Evolutionary conservation across 1,139 yeast genomes (phyloP).

Genomic region (Hansenula sp.): DNA sequence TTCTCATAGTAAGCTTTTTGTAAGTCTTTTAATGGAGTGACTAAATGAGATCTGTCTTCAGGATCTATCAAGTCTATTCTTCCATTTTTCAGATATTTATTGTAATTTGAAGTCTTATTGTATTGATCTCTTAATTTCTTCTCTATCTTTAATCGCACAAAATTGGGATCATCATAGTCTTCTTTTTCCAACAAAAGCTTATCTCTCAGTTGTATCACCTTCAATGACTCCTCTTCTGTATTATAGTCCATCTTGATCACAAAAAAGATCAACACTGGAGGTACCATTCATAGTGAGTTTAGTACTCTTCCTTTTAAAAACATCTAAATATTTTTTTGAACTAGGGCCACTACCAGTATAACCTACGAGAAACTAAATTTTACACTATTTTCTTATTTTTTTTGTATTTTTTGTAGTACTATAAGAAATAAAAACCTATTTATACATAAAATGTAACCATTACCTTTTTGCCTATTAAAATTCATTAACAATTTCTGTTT

Average conservation of each 20-base stretch:
- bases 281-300: neutral
- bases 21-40: constrained; percentile 10
- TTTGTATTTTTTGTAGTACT: constrained; percentile 3
- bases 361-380: neutral
- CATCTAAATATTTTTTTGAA: too few species aligned
- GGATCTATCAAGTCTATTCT: constrained; percentile 18
- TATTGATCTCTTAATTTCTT: constrained; percentile 13
- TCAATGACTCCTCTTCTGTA: constrained; percentile 9
- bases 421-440: constrained; percentile 4
- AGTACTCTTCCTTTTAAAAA: neutral
- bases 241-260: neutral
- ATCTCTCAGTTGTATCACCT: constrained; percentile 14
- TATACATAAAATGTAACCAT: constrained; percentile 6
- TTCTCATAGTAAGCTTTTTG: constrained; percentile 15
- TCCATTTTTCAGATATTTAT: constrained; percentile 15
- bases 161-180: constrained; percentile 1
- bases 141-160: constrained; percentile 13
- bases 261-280: too few species aligned
- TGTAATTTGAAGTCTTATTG: constrained; percentile 11
- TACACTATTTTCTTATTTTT: constrained; percentile 2
- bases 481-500: neutral
- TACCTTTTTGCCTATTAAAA: constrained; percentile 4
- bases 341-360: too few species aligned
- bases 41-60: constrained; percentile 8
- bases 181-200: neutral